Evolutionary conservation across 257 asterid genomes (phyloP).

Genomic region (Salvia miltiorrhiza): DNA sequence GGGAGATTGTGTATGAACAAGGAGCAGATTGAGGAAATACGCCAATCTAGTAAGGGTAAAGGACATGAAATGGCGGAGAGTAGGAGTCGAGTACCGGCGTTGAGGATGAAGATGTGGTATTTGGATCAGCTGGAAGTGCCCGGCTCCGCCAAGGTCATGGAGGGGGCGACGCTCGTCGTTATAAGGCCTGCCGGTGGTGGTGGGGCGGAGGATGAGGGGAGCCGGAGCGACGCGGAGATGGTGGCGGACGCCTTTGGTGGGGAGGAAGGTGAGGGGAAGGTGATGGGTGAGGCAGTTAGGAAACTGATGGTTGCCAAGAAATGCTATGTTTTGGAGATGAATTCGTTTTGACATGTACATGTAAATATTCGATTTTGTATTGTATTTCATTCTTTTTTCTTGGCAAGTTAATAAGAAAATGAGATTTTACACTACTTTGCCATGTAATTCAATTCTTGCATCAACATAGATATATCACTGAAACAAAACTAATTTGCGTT

Average conservation of each 20-base stretch:
- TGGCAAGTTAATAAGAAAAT: neutral
- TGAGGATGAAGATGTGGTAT: slow-evolving; percentile 78
- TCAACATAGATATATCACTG: neutral
- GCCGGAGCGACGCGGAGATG: slow-evolving; percentile 25
- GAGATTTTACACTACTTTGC: neutral
- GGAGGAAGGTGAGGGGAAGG: slow-evolving; percentile 30
- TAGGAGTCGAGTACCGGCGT: slow-evolving; percentile 52
- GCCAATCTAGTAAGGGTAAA: slow-evolving; percentile 11
- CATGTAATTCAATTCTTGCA: neutral
- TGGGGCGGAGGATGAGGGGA: slow-evolving; percentile 18
- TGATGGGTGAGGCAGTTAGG: slow-evolving; percentile 44
- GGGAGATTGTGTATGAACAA: slow-evolving; percentile 54
- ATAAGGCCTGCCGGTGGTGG: slow-evolving; percentile 40
- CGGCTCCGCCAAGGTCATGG: slow-evolving; percentile 47
- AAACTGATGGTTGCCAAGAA: slow-evolving; percentile 51
- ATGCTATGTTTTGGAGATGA: slow-evolving; percentile 63
- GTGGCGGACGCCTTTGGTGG: slow-evolving; percentile 42
- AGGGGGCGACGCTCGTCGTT: slow-evolving; percentile 69
- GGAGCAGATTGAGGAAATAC: slow-evolving; percentile 47
- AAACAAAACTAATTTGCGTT: neutral
- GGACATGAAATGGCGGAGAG: slow-evolving; percentile 13
- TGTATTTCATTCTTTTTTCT: neutral
- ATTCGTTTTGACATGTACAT: slow-evolving; percentile 44
- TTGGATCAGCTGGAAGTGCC: slow-evolving; percentile 51
- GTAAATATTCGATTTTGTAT: neutral